Base-by-base conservation (phyloP, 2,329 filamentous ascomycete genomes). In the Fusarium albidum region DNA sequence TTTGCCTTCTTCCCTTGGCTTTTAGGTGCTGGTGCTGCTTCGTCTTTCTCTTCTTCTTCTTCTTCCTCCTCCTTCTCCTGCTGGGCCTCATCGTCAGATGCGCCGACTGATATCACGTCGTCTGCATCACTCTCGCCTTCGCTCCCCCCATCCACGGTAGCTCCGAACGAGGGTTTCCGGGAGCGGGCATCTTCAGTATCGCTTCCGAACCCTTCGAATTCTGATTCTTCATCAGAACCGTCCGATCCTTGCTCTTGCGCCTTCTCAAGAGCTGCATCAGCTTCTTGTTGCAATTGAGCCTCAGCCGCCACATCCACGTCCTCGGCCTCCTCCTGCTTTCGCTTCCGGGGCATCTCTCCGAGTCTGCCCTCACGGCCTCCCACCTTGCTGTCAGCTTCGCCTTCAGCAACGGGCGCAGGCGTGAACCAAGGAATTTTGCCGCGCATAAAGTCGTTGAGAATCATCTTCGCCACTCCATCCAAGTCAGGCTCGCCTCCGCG, bases 371-470 rank as follows among this genome's bases (percentile, higher is more conserved):
- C 84, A 39, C 92, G 85, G 6, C 91, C 90, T 57, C 87, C 84
- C n/a, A 88, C 75, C 31, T 73, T 76, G 27, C 77, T 77, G 10
- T 75, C 75, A 12, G 76, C 78, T 27, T 82, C 81, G 7, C 78
- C 78, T 9, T 83, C 82, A 3, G 77, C 76, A 12, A 76, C 78
- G 3, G 93, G 92, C 9, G 92, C 88, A 9, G 92, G 87, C 1
- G 91, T 95, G 69, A 92, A 99, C 95, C 96, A 99, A 2, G 95
- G 95, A 21, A 98, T 91, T 75, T 94, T 97, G 50, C 95, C 95
- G 59, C 95, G 81, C 69, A 98, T 85, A 71, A 98, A 99, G 70
- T 99, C 95, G 68, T 96, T 98, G 54, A 99, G 78, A 1, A 99
- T 90, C 86, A 96, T 96, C 75, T 96, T 96, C 2, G 95, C 95